Evolutionary conservation across 352 stramenopile genomes (phyloP).

Genomic region (Phytophthora multivora): DNA sequence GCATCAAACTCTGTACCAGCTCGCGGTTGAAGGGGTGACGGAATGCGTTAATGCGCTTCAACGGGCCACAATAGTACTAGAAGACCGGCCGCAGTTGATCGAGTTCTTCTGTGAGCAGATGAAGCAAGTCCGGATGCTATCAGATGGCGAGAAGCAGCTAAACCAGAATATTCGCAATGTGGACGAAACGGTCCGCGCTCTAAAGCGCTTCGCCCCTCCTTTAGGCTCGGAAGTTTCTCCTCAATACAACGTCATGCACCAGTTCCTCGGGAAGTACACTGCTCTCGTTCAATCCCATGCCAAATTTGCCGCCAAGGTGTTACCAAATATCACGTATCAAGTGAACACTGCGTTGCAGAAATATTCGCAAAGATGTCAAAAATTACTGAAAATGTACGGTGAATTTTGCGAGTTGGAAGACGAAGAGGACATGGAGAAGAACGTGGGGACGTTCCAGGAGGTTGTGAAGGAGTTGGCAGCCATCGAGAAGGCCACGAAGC

Average conservation of each 20-base stretch:
- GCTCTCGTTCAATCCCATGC: slow-evolving; percentile 49
- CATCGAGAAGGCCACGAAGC: slow-evolving; percentile 53
- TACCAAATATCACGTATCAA: slow-evolving; percentile 74
- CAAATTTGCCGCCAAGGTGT: slow-evolving; percentile 70
- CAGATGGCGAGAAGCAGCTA: slow-evolving; percentile 60
- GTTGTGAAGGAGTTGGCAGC: slow-evolving; percentile 46
- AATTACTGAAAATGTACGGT: slow-evolving; percentile 55
- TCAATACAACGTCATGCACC: slow-evolving; percentile 60
- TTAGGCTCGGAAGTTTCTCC: slow-evolving; percentile 30
- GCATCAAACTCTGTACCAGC: slow-evolving; percentile 41
- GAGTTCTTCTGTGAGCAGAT: slow-evolving; percentile 78
- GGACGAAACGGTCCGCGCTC: slow-evolving; percentile 58
- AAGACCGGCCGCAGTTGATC: slow-evolving; percentile 74
- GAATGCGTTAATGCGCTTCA: slow-evolving; percentile 55
- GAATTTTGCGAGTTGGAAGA: slow-evolving; percentile 49
- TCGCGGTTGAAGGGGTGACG: slow-evolving; percentile 39
- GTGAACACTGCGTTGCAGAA: slow-evolving; percentile 62
- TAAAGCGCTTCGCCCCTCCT: slow-evolving; percentile 50
- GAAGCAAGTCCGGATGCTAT: slow-evolving; percentile 56
- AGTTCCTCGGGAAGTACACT: slow-evolving; percentile 52
- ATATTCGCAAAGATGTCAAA: slow-evolving; percentile 55
- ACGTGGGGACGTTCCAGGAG: slow-evolving; percentile 56
- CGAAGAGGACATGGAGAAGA: slow-evolving; percentile 64
- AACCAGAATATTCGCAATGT: slow-evolving; percentile 75
- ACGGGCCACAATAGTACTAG: slow-evolving; percentile 47